Conservation (phyloP, 164 flowering plant species). For the Litsea cubeba region DNA sequence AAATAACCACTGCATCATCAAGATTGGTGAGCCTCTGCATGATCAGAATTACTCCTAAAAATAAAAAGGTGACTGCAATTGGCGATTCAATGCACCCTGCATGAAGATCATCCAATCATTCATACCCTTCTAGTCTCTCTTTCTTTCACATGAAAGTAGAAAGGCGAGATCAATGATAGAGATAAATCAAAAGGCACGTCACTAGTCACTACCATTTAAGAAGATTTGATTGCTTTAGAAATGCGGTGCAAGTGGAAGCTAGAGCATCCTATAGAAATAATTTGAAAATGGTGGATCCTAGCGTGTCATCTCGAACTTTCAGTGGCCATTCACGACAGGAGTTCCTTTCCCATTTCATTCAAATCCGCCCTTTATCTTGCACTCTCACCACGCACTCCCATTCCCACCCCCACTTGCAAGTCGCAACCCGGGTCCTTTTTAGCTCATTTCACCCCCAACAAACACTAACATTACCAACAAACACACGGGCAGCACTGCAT, state of each 20-base stretch:
- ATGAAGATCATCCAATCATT: not conserved
- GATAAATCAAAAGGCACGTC: not conserved
- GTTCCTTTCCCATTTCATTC: not conserved
- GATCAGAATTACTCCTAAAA: too few species aligned
- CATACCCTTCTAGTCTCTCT: not conserved
- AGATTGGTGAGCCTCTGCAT: too few species aligned
- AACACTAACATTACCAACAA: not conserved
- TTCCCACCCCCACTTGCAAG: not conserved
- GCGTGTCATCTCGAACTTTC: not conserved
- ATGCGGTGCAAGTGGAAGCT: slow-evolving; percentile 3
- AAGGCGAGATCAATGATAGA: not conserved
- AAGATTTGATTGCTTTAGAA: slow-evolving; percentile 5
- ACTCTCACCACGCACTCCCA: slow-evolving; percentile 3
- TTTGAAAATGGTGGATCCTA: slow-evolving; percentile 1
- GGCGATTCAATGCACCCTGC: not conserved
- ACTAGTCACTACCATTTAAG: not conserved
- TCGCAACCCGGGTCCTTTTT: not conserved
- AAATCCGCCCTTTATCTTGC: not conserved
- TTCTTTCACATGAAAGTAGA: not conserved
- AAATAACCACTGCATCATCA: too few species aligned
- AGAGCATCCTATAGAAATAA: not conserved
- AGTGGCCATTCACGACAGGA: slow-evolving; percentile 3
- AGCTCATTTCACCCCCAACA: not conserved
- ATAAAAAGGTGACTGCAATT: not conserved
- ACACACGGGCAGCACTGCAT: not conserved